phyloP scores from a whole-genome alignment of 495 filamentous ascomycete species.

The Cairneyella variabilis region DNA sequence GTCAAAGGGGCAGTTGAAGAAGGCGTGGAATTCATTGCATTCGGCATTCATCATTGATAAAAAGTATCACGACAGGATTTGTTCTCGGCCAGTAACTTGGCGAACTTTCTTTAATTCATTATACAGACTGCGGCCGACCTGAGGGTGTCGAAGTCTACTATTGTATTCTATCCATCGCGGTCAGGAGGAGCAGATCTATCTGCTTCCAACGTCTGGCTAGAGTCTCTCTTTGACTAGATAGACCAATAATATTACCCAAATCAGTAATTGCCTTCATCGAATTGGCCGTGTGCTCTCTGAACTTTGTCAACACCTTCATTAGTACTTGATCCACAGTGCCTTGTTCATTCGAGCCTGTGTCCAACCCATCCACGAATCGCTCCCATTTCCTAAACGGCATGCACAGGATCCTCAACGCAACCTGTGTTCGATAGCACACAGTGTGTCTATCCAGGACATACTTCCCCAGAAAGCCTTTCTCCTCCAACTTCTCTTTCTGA shows the following conservation, averaged over 20 bases:
- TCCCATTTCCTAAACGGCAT: conserved; percentile 16
- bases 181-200: conserved; percentile 12
- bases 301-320: conserved; percentile 4
- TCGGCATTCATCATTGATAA: no score
- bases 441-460: conserved; percentile 27
- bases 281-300: neutral
- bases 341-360: conserved; percentile 19
- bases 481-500: conserved; percentile 38
- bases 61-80: no score
- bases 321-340: conserved; percentile 14
- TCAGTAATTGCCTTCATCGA: conserved; percentile 1
- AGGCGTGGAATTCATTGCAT: no score
- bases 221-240: conserved; percentile 17
- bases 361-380: conserved; percentile 12
- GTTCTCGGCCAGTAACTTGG: no score
- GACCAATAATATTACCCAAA: neutral
- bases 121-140: no score
- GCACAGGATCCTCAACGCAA: conserved; percentile 39
- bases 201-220: conserved; percentile 22
- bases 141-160: no score
- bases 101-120: no score
- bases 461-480: conserved; percentile 47
- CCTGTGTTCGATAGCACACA: conserved; percentile 54
- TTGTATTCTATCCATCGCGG: conserved; percentile 20
- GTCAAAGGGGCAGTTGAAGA: no score